Evolutionary conservation across 2,329 filamentous ascomycete species (phyloP), one percentile per base, ranked within the genome.

Genomic region (Paracamarosporium sp.): DNA sequence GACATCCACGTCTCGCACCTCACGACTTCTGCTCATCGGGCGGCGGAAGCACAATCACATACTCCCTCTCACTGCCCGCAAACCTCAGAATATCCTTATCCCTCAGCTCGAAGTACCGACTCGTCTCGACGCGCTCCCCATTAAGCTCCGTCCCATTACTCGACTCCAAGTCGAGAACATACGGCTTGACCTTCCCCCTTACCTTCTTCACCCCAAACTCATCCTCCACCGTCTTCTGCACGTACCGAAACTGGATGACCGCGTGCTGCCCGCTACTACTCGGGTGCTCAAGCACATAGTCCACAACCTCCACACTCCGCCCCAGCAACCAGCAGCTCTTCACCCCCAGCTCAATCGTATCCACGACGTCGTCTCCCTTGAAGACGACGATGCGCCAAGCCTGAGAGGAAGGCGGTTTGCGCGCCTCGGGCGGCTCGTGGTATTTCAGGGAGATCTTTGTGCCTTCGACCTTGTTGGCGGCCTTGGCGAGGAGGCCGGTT

Each of bases 251-350:
- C 74, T 99, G 95, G 41, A 99, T 85, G 8, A 93, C 95, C 0
- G 94, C 94, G 76, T 99, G 95, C 78, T 99, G 95, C 77, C 96
- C 96, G 75, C 92, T 96, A 70, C 93, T 88, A 76, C 92, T 97
- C 0, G 93, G 93, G 73, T 99, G 94, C 71, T 96, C 92, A 7
- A 96, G 86, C 2, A 87, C 81, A 56, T 97, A 82, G 73, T 99
- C 95, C 2, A 91, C 92, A 3, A 99, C 89, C 5, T 89, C 81
- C 52, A 85, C 76, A 67, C 97, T 93, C 45, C 93, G 85, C 0
- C 95, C 95, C 8, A 97, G 81, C 24, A 99, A 81, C 95, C 95
- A 99, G 79, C 92, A 97, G 70, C 90, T 96, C 59, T 92, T 88
- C 55, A 83, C 79, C 56, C 85, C 84, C 47, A 99, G 82, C 57